phyloP scores from a whole-genome alignment of 306 rosid genomes.

The Vigna radiata region DNA sequence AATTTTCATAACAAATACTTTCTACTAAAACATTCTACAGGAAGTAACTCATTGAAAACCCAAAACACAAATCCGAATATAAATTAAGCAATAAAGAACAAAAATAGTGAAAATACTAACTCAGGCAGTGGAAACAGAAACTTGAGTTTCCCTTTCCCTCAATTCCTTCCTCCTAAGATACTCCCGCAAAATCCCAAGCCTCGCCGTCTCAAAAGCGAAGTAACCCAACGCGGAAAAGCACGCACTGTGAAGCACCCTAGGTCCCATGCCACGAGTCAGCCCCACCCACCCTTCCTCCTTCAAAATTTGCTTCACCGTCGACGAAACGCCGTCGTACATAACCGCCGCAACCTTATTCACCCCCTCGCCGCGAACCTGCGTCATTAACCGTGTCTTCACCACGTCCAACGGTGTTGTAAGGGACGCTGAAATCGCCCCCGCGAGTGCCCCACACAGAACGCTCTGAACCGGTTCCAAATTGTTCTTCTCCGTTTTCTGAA shows the following conservation, averaged over 20 bases:
- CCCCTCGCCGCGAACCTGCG: conserved; percentile 68
- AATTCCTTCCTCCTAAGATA: conserved; percentile 63
- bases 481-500: conserved; percentile 45
- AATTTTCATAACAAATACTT: neutral
- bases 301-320: conserved; percentile 66
- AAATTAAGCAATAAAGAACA: neutral
- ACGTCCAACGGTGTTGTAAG: conserved; percentile 90
- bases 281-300: conserved; percentile 90
- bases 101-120: neutral
- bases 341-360: conserved; percentile 62
- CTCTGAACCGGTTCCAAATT: conserved; percentile 81
- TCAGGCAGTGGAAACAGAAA: conserved; percentile 52
- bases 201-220: conserved; percentile 95
- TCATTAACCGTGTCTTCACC: conserved; percentile 94
- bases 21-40: neutral
- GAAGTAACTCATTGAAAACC: conserved; percentile 9
- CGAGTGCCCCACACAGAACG: conserved; percentile 85
- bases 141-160: conserved; percentile 41
- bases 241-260: conserved; percentile 88
- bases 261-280: conserved; percentile 88
- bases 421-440: conserved; percentile 91
- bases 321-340: conserved; percentile 65
- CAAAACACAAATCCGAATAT: neutral
- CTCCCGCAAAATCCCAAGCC: conserved; percentile 64
- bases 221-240: conserved; percentile 92